Conservation (phyloP, 352 stramenopile genomes). For the Phytophthora kernoviae region DNA sequence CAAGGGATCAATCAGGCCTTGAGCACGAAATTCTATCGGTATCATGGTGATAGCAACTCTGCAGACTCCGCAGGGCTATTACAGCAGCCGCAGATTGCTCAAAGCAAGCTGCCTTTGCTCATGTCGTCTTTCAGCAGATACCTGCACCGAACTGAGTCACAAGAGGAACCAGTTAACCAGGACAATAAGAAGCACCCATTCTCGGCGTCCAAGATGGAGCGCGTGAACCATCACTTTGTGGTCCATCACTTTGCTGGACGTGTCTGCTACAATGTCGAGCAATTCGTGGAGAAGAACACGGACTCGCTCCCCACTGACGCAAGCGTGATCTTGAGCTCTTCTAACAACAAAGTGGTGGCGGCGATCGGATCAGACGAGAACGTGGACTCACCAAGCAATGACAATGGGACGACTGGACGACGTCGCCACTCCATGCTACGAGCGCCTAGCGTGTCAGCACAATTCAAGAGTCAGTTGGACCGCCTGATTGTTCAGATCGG, state of each 20-base stretch:
- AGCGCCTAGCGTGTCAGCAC: constrained; percentile 80
- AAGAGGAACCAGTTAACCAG: constrained; percentile 38
- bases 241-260: constrained; percentile 82
- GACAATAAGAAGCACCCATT: constrained; percentile 57
- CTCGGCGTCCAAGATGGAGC: constrained; percentile 83
- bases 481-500: constrained; percentile 94
- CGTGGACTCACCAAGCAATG: constrained; percentile 35
- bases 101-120: constrained; percentile 58
- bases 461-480: constrained; percentile 95
- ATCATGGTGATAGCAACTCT: constrained; percentile 45
- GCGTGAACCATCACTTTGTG: constrained; percentile 83
- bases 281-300: constrained; percentile 90
- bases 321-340: constrained; percentile 52
- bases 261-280: constrained; percentile 78
- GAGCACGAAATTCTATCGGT: constrained; percentile 83
- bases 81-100: constrained; percentile 45
- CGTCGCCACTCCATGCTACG: constrained; percentile 61
- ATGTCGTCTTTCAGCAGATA: constrained; percentile 78
- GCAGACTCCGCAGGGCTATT: constrained; percentile 33
- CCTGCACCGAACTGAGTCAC: constrained; percentile 34
- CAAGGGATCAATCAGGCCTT: constrained; percentile 84
- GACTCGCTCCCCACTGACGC: constrained; percentile 76
- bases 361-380: constrained; percentile 62
- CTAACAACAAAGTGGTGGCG: constrained; percentile 69
- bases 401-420: constrained; percentile 21